phyloP scores from a whole-genome alignment of 495 filamentous ascomycete genomes.

The Penicillium crystallinum region DNA sequence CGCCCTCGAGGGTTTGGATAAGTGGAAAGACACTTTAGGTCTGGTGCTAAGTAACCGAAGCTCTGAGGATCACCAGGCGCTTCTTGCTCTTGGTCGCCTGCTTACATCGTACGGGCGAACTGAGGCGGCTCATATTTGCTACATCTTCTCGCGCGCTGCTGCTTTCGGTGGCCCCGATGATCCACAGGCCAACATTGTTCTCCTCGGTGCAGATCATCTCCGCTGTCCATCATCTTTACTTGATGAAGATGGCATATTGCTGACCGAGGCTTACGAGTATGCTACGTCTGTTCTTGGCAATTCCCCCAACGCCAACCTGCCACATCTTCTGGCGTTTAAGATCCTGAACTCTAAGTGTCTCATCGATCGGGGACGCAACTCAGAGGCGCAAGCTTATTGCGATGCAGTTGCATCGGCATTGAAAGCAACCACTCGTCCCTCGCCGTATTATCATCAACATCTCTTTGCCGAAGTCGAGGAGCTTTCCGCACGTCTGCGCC shows the following conservation, averaged over 20 bases:
- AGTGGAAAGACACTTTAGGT: slow-evolving; percentile 87
- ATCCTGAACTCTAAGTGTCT: slow-evolving; percentile 77
- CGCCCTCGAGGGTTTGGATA: slow-evolving; percentile 77
- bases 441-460: slow-evolving; percentile 72
- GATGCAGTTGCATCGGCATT: slow-evolving; percentile 76
- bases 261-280: slow-evolving; percentile 93
- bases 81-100: slow-evolving; percentile 75
- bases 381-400: slow-evolving; percentile 86
- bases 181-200: slow-evolving; percentile 65
- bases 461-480: slow-evolving; percentile 77
- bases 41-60: slow-evolving; percentile 85
- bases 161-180: slow-evolving; percentile 84
- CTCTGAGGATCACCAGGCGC: slow-evolving; percentile 65
- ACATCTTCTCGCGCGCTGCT: slow-evolving; percentile 54
- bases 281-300: slow-evolving; percentile 62
- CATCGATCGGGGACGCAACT: slow-evolving; percentile 73
- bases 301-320: slow-evolving; percentile 53
- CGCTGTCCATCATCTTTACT: slow-evolving; percentile 59
- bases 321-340: slow-evolving; percentile 87
- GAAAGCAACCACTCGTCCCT: slow-evolving; percentile 74
- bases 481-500: slow-evolving; percentile 71
- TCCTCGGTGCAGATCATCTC: slow-evolving; percentile 78
- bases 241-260: slow-evolving; percentile 76
- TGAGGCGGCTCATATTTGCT: slow-evolving; percentile 90
- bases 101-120: slow-evolving; percentile 80